Evolutionary conservation across 164 flowering plant species (phyloP), one percentile per base, ranked within the genome.

Genomic region (Saururus chinensis): DNA sequence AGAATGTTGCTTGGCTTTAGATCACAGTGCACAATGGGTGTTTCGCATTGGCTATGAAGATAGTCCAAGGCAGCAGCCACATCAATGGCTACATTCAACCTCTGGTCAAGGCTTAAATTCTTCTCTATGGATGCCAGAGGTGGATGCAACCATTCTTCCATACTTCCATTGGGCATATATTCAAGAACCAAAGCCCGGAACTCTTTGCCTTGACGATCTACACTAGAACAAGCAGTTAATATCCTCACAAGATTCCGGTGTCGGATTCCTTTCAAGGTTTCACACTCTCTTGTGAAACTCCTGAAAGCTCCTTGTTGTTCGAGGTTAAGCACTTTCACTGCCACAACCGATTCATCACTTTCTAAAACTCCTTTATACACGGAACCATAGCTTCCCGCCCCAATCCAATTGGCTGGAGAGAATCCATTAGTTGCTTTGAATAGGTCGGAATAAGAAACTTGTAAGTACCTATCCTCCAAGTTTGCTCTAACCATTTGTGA

Each of bases 61-160:
- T 77, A 77, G 4, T 70, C 76, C 61, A 77, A 40, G 3, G 76
- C 78, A 30, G 25, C 65, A 61, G 80, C 78, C 1, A 74, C 76
- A 64, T 72, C 77, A 14, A 76, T 68, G 41, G 74, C 74, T 11
- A 79, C 67, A 26, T 65, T 62, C 25, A 78, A 19, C 63, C 82
- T 73, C 53, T 69, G 66, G 16, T 40, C 55, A 19, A 79, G 54
- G 59, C n/a, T 71, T 57, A 67, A 52, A 25, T 12, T 56, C 59
- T 41, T 57, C 24, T 21, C 8, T 10, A 19, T 9, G 8, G 45
- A 17, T 10, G 24, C 22, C 16, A 4, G n/a, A 20, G 0, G 24
- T 57, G 63, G 65, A 40, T 71, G 75, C 37, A 71, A 37, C 71
- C 71, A 68, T 16, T 64, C 26, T 12, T 71, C 68, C n/a, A 67